A percentile compares a stretch with the other conserved stretches of the same genome.
Evolutionary conservation across 495 filamentous ascomycete genomes (phyloP).

Genomic region (Aspergillus incahuasiensis): DNA sequence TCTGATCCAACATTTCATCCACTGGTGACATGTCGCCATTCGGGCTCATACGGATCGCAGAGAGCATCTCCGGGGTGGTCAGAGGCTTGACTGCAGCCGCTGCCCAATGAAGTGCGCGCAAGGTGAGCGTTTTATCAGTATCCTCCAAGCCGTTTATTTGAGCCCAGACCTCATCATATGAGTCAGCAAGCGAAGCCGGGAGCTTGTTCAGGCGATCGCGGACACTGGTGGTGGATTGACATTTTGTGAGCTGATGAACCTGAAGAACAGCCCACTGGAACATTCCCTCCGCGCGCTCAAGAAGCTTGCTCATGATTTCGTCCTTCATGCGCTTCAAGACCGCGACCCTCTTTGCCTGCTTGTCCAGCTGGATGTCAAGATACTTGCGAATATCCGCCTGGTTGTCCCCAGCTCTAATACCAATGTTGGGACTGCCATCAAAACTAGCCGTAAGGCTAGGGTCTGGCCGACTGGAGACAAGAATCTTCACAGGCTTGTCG

Average conservation of each 20-base stretch:
- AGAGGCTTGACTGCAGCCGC: constrained; percentile 26
- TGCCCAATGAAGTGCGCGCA: constrained; percentile 34
- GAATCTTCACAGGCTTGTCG: constrained; percentile 32
- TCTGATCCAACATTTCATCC: constrained; percentile 13
- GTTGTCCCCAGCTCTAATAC: too few species aligned
- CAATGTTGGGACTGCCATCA: too few species aligned
- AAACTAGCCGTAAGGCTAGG: constrained; percentile 26
- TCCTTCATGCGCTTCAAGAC: constrained; percentile 12
- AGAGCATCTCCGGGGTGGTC: constrained; percentile 8
- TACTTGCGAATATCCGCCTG: constrained; percentile 18
- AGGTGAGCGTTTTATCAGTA: constrained; percentile 19
- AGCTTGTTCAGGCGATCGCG: constrained; percentile 24
- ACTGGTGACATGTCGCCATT: constrained; percentile 1
- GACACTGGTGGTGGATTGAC: constrained; percentile 16
- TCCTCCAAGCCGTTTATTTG: constrained; percentile 16
- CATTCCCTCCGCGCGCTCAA: constrained; percentile 16
- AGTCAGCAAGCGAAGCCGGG: constrained; percentile 23
- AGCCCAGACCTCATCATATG: constrained; percentile 33
- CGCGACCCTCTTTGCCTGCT: constrained; percentile 11
- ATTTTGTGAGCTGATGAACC: constrained; percentile 25
- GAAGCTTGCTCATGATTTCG: constrained; percentile 8
- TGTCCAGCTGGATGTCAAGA: constrained; percentile 24
- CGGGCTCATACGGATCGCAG: constrained; percentile 11
- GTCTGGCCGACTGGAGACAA: constrained; percentile 44
- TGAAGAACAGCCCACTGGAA: constrained; percentile 37